Evolutionary conservation across 352 stramenopile species (phyloP).

Genomic region (Phytophthora kernoviae): DNA sequence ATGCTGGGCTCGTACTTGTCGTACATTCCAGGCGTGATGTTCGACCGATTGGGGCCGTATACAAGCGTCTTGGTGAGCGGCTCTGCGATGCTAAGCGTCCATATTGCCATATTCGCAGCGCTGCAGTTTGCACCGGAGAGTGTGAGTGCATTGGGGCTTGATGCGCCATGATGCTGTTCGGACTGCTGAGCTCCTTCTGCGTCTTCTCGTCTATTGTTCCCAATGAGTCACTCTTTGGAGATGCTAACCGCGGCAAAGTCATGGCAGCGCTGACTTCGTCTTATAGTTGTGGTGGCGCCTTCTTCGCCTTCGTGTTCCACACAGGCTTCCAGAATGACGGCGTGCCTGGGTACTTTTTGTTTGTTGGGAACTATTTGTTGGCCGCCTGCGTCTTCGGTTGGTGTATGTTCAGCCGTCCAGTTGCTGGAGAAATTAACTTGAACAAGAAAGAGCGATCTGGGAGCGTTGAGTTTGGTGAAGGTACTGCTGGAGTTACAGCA

Average conservation of each 20-base stretch:
- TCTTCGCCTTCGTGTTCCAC: constrained; percentile 80
- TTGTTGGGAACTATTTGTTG: constrained; percentile 65
- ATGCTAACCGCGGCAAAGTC: constrained; percentile 73
- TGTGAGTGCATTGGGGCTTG: constrained; percentile 57
- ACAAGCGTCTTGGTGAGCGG: constrained; percentile 62
- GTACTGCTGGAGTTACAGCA: constrained; percentile 29
- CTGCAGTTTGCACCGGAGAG: constrained; percentile 46
- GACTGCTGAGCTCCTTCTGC: constrained; percentile 70
- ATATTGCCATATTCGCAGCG: constrained; percentile 48
- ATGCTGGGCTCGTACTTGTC: constrained; percentile 82
- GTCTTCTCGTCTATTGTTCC: constrained; percentile 80
- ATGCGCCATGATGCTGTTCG: constrained; percentile 63
- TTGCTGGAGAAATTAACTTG: constrained; percentile 1
- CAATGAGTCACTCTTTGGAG: constrained; percentile 81
- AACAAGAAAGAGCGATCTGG: constrained; percentile 34
- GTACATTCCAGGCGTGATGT: constrained; percentile 70
- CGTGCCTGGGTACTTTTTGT: constrained; percentile 76
- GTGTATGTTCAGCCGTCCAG: constrained; percentile 45
- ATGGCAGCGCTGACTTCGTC: constrained; percentile 72
- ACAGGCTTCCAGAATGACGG: constrained; percentile 53
- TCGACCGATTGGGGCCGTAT: constrained; percentile 69
- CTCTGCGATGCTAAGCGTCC: constrained; percentile 38
- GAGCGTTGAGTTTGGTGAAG: constrained; percentile 53
- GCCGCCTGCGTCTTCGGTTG: constrained; percentile 53
- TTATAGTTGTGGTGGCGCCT: constrained; percentile 79